Percentiles rank a stretch among this genome's conserved stretches.
These are phyloP conservation scores for Coniosporium tulheliwenetii DNA, from an alignment of 2,329 filamentous ascomycete genomes.

Conservation along the genomic window DNA sequence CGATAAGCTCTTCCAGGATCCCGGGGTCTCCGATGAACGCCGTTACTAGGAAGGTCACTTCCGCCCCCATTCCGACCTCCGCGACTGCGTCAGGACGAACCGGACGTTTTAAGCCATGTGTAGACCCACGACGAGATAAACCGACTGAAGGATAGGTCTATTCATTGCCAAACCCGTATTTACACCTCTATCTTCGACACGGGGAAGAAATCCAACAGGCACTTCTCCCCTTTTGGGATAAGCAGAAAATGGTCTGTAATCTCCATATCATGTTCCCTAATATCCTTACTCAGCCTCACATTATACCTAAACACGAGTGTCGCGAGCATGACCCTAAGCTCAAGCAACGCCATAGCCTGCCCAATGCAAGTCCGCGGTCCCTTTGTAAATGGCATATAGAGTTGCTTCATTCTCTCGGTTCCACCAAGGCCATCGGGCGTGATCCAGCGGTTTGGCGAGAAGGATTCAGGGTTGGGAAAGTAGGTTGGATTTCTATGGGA, in stretches of 20 bases:
- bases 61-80: too few relatives aligned
- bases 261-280: slow-evolving; percentile 3
- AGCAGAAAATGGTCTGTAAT: slow-evolving; percentile 6
- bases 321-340: slow-evolving; percentile 4
- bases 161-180: too few relatives aligned
- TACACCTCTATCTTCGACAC: too few relatives aligned
- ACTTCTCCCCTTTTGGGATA: slow-evolving; percentile 6
- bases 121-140: too few relatives aligned
- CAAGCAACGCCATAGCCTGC: slow-evolving; percentile 4
- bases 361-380: slow-evolving; percentile 5
- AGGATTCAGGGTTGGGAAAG: slow-evolving; percentile 77
- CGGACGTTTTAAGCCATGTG: too few relatives aligned
- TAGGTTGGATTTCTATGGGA: slow-evolving; percentile 85
- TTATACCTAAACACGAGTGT: slow-evolving; percentile 3
- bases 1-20: too few relatives aligned
- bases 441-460: slow-evolving; percentile 86
- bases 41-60: too few relatives aligned
- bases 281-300: slow-evolving; percentile 1
- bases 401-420: slow-evolving; percentile 77
- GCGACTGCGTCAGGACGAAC: too few relatives aligned
- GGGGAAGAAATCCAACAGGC: slow-evolving; percentile 3
- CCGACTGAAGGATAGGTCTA: too few relatives aligned
- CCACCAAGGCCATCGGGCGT: slow-evolving; percentile 66
- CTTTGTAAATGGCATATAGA: slow-evolving; percentile 49
- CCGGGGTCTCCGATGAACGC: too few relatives aligned